Conservation (phyloP, 2,329 filamentous ascomycete genomes). For the Colletotrichum falcatum region DNA sequence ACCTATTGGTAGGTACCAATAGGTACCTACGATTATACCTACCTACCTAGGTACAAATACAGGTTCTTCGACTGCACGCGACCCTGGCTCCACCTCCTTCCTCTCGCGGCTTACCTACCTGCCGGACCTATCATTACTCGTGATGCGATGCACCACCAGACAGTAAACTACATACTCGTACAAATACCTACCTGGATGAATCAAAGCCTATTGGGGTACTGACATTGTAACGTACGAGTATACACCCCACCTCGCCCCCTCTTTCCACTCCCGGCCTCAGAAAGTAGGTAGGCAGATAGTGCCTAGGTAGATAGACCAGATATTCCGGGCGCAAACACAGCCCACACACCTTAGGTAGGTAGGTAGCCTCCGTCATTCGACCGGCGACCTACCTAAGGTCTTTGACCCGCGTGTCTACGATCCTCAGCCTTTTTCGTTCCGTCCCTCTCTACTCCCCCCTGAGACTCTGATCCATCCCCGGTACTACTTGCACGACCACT, state of each 20-base stretch:
- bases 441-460: constrained; percentile 10
- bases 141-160: constrained; percentile 5
- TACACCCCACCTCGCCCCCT: too few relatives aligned
- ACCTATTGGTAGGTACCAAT: background rate
- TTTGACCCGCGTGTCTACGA: constrained; percentile 24
- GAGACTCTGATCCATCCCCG: constrained; percentile 3
- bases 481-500: background rate
- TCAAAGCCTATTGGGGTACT: background rate
- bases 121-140: constrained; percentile 22
- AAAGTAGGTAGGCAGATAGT: too few relatives aligned
- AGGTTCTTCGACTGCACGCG: constrained; percentile 24
- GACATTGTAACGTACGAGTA: too few relatives aligned
- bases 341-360: too few relatives aligned
- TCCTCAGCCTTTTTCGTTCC: background rate
- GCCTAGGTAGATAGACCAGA: constrained; percentile 11
- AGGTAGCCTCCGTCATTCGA: constrained; percentile 4
- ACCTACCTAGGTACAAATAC: too few relatives aligned
- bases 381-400: too few relatives aligned
- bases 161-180: too few relatives aligned
- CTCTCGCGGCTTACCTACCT: constrained; percentile 14
- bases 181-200: too few relatives aligned
- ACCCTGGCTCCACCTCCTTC: constrained; percentile 23
- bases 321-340: constrained; percentile 38
- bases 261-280: constrained; percentile 11
- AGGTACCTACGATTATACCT: background rate